Conservation (phyloP, 495 filamentous ascomycete genomes). For the Schizothecium vesticola region DNA sequence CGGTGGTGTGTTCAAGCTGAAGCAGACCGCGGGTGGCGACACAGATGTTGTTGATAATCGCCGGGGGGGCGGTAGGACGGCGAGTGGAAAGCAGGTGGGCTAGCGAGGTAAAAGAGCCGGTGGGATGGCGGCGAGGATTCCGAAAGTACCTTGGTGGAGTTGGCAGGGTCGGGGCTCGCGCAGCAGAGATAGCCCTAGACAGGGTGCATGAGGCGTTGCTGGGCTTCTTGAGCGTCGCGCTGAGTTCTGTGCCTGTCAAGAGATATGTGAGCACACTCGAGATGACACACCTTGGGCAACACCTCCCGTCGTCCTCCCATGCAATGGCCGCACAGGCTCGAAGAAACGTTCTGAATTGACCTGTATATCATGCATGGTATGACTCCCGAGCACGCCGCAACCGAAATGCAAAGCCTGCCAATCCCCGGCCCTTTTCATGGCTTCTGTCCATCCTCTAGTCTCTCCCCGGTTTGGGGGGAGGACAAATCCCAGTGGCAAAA, state of each 20-base stretch:
- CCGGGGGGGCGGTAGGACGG: background rate
- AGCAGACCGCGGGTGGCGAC: background rate
- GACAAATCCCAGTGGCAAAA: constrained; percentile 19
- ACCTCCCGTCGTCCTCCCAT: background rate
- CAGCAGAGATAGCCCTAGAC: background rate
- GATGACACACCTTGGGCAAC: background rate
- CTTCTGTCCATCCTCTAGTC: constrained; percentile 17
- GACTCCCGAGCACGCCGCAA: constrained; percentile 36
- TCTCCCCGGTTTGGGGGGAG: constrained; percentile 19
- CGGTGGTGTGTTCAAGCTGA: background rate
- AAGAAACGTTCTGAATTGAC: constrained; percentile 37
- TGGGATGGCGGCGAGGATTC: background rate
- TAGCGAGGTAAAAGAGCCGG: background rate
- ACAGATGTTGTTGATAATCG: background rate
- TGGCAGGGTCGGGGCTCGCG: background rate
- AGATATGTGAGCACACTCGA: background rate
- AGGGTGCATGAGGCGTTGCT: background rate
- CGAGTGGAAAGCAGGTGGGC: background rate
- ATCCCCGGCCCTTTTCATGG: constrained; percentile 25
- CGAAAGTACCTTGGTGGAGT: background rate
- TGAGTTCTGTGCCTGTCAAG: background rate
- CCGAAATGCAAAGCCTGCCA: constrained; percentile 37
- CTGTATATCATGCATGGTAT: constrained; percentile 36
- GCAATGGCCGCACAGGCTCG: constrained; percentile 14
- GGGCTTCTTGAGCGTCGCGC: background rate